Percentiles rank a stretch among this genome's conserved stretches.
phyloP scores from a whole-genome alignment of 2,329 filamentous ascomycete species.

The Pezicula neosporulosa region DNA sequence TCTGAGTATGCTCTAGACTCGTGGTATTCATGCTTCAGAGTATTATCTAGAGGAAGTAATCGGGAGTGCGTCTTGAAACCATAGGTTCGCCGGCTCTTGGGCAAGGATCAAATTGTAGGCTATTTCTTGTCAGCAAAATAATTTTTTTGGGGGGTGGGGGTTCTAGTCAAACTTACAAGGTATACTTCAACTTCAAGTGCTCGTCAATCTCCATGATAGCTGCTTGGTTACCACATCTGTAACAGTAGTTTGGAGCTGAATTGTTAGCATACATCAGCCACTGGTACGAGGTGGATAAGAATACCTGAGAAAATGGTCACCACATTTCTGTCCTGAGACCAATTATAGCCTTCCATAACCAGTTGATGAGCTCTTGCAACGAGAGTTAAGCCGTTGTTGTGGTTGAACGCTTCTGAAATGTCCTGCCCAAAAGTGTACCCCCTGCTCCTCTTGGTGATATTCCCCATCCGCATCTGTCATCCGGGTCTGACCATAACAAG shows the following conservation, averaged over 20 bases:
- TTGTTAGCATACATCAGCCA: constrained; percentile 22
- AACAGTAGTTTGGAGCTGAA: constrained; percentile 88
- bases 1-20: neutral
- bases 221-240: constrained; percentile 97
- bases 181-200: constrained; percentile 99
- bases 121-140: constrained; percentile 39
- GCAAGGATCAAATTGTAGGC: constrained; percentile 98
- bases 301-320: constrained; percentile 97
- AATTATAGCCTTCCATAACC: constrained; percentile 99
- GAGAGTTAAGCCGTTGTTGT: constrained; percentile 95
- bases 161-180: constrained; percentile 70
- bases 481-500: constrained; percentile 94
- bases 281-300: constrained; percentile 18
- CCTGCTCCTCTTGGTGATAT: constrained; percentile 92
- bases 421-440: constrained; percentile 94
- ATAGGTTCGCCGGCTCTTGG: constrained; percentile 96
- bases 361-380: constrained; percentile 96
- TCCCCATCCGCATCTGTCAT: constrained; percentile 94
- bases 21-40: neutral
- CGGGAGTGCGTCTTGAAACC: constrained; percentile 94
- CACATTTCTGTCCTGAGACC: constrained; percentile 97
- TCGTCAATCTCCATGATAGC: constrained; percentile 99
- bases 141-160: neutral
- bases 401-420: constrained; percentile 98
- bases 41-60: constrained; percentile 87